Percentiles rank a stretch among this genome's conserved stretches.
phyloP scores from a whole-genome alignment of 192 early-diverging fungal genomes.

The Umbelopsis isabellina region DNA sequence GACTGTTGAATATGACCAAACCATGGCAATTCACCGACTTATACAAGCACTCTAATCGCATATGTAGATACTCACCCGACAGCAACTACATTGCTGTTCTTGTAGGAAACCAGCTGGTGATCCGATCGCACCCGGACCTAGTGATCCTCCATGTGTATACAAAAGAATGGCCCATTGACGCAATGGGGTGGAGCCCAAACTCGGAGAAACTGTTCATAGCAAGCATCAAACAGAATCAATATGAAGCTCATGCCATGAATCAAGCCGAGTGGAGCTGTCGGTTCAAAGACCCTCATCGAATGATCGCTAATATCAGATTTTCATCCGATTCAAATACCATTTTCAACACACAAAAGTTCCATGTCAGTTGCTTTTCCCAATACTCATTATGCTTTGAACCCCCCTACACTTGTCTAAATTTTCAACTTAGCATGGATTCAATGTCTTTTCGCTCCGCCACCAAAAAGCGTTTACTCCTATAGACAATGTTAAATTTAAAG shows the following conservation, averaged over 20 bases:
- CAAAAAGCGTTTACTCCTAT: not conserved
- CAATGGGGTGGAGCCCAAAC: slow-evolving; percentile 69
- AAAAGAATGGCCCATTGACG: slow-evolving; percentile 49
- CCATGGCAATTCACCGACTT: slow-evolving; percentile 19
- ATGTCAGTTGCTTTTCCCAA: too few relatives aligned
- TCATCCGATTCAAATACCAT: slow-evolving; percentile 54
- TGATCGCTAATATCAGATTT: slow-evolving; percentile 52
- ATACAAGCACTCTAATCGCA: slow-evolving; percentile 63
- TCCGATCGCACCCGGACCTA: slow-evolving; percentile 67
- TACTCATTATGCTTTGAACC: too few relatives aligned
- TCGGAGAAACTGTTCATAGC: slow-evolving; percentile 61
- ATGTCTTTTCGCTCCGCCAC: slow-evolving; percentile 28
- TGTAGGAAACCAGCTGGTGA: slow-evolving; percentile 64
- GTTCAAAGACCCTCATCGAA: slow-evolving; percentile 55
- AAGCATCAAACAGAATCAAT: slow-evolving; percentile 44
- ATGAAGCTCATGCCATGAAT: slow-evolving; percentile 61
- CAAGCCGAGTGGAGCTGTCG: slow-evolving; percentile 60
- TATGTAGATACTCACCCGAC: slow-evolving; percentile 65
- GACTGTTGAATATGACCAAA: not conserved
- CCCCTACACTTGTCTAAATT: not conserved
- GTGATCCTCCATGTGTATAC: slow-evolving; percentile 64
- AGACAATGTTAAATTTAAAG: not conserved
- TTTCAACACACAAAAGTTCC: slow-evolving; percentile 38
- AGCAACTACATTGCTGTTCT: slow-evolving; percentile 71
- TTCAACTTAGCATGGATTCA: slow-evolving; percentile 17